A percentile compares a stretch with the other conserved stretches of the same genome.
phyloP scores from a whole-genome alignment of 192 early-diverging fungal genomes.

The Backusella psychrophila region DNA sequence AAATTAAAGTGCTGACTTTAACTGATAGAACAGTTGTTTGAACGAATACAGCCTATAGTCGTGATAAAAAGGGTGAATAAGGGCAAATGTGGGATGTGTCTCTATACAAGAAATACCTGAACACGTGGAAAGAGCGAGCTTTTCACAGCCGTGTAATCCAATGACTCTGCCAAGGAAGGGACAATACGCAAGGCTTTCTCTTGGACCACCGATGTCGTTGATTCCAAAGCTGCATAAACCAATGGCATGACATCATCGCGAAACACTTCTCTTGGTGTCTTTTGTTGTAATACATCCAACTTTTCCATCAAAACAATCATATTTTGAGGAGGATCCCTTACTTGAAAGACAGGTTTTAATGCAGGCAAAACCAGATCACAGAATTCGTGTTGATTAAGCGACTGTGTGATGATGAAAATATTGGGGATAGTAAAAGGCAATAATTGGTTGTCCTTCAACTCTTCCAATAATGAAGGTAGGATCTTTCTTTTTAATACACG shows the following conservation, averaged over 20 bases:
- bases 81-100: no score
- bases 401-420: constrained; percentile 68
- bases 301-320: constrained; percentile 64
- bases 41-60: constrained; percentile 56
- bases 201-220: constrained; percentile 50
- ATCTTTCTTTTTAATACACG: constrained; percentile 72
- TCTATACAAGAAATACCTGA: constrained; percentile 36
- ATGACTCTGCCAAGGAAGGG: constrained; percentile 48
- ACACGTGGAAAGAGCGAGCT: constrained; percentile 68
- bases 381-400: constrained; percentile 61
- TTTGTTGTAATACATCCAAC: constrained; percentile 64
- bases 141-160: constrained; percentile 65
- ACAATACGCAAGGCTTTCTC: constrained; percentile 66
- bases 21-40: constrained; percentile 65
- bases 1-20: constrained; percentile 68
- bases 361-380: constrained; percentile 56
- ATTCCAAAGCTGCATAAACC: constrained; percentile 65
- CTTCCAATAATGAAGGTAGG: constrained; percentile 64
- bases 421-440: constrained; percentile 74
- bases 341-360: constrained; percentile 59
- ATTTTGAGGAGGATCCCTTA: constrained; percentile 66
- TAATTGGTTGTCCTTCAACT: constrained; percentile 72
- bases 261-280: constrained; percentile 58
- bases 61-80: neutral
- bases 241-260: constrained; percentile 76